Evolutionary conservation across 2,329 filamentous ascomycete species (phyloP).

Genomic region (Raffaelea arxii): DNA sequence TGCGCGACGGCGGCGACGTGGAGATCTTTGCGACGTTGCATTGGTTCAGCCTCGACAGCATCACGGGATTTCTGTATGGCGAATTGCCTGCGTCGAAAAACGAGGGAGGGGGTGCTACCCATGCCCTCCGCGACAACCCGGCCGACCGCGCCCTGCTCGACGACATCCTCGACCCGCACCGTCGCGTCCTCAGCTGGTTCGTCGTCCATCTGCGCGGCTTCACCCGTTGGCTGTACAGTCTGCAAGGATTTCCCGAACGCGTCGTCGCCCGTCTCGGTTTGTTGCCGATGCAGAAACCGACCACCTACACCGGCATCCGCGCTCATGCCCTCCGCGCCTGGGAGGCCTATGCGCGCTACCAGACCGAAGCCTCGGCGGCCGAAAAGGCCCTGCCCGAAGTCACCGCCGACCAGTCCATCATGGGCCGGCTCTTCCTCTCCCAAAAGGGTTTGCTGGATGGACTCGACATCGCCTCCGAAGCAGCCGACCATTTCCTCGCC

Average conservation of each 20-base stretch:
- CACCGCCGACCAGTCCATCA: slow-evolving; percentile 21
- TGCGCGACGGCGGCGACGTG: slow-evolving; percentile 8
- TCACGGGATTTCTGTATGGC: slow-evolving; percentile 42
- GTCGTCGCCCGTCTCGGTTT: slow-evolving; percentile 23
- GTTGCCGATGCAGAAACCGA: slow-evolving; percentile 39
- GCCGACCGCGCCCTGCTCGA: slow-evolving; percentile 29
- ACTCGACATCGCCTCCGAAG: slow-evolving; percentile 41
- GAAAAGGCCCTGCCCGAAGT: slow-evolving; percentile 9
- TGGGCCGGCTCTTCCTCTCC: slow-evolving; percentile 23
- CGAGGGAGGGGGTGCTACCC: slow-evolving; percentile 36
- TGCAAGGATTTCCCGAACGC: slow-evolving; percentile 25
- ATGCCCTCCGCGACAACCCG: slow-evolving; percentile 27
- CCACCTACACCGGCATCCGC: slow-evolving; percentile 40
- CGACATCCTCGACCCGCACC: slow-evolving; percentile 37
- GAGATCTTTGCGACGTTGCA: slow-evolving; percentile 40
- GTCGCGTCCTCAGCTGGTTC: slow-evolving; percentile 38
- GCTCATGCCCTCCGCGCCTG: slow-evolving; percentile 18
- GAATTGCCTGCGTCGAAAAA: no score
- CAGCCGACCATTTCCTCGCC: slow-evolving; percentile 42
- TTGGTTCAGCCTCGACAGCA: slow-evolving; percentile 42
- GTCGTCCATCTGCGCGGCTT: slow-evolving; percentile 32
- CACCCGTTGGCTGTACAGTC: slow-evolving; percentile 38
- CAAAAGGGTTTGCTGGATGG: slow-evolving; percentile 20
- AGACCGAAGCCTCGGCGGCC: slow-evolving; percentile 1
- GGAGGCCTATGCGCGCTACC: slow-evolving; percentile 9